Conservation (phyloP, 495 filamentous ascomycete species). For the Penicillium coffeae region DNA sequence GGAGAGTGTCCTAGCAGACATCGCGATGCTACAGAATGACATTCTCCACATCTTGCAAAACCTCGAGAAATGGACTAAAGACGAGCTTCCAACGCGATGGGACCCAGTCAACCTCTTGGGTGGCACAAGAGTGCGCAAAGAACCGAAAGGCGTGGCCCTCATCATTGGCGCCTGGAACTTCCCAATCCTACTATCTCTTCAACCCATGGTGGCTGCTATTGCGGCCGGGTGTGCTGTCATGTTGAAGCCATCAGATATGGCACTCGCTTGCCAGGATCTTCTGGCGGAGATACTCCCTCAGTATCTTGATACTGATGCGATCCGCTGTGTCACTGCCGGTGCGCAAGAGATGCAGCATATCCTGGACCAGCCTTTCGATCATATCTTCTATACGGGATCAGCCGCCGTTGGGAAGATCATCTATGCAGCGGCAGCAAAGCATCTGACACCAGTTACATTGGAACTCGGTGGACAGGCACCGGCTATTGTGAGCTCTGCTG, state of each 20-base stretch:
- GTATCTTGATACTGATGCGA: conserved; percentile 64
- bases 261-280: conserved; percentile 63
- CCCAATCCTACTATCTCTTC: conserved; percentile 67
- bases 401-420: conserved; percentile 71
- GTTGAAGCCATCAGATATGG: conserved; percentile 78
- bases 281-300: conserved; percentile 67
- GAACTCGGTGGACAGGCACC: conserved; percentile 86
- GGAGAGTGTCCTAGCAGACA: conserved; percentile 64
- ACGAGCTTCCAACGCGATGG: conserved; percentile 62
- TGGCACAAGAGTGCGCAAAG: conserved; percentile 69
- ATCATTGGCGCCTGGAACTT: conserved; percentile 92
- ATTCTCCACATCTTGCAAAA: conserved; percentile 67
- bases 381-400: conserved; percentile 88
- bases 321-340: conserved; percentile 69
- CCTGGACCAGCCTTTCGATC: conserved; percentile 81
- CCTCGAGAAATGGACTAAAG: conserved; percentile 68
- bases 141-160: conserved; percentile 74
- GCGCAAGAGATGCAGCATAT: conserved; percentile 70
- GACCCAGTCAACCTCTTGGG: conserved; percentile 54
- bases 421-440: conserved; percentile 81
- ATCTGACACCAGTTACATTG: conserved; percentile 75
- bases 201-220: conserved; percentile 79
- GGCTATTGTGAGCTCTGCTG: conserved; percentile 73
- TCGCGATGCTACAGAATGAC: conserved; percentile 63
- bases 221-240: conserved; percentile 78